These are phyloP conservation scores for Boletus semigastroideus DNA, from an alignment of 1,284 basidiomycete species.

Conservation along the genomic window DNA sequence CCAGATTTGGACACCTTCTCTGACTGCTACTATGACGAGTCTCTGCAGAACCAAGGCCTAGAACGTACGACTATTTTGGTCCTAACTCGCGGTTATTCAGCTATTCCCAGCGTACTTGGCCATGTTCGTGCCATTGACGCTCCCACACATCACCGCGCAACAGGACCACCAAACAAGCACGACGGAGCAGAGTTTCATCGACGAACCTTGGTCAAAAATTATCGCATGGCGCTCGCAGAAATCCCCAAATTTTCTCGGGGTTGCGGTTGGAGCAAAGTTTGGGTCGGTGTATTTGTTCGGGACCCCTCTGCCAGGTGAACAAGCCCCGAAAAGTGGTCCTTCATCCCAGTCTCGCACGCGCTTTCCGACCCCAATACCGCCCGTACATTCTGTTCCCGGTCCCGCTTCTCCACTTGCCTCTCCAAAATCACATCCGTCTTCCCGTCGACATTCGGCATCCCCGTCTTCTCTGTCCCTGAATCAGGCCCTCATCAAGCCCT, in stretches of 20 bases:
- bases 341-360: slow-evolving; percentile 16
- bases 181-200: slow-evolving; percentile 27
- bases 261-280: slow-evolving; percentile 36
- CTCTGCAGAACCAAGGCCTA: slow-evolving; percentile 14
- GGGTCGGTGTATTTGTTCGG: slow-evolving; percentile 40
- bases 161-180: slow-evolving; percentile 8
- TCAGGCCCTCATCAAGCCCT: slow-evolving; percentile 25
- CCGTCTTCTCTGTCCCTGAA: slow-evolving; percentile 37
- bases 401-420: slow-evolving; percentile 40
- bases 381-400: slow-evolving; percentile 21
- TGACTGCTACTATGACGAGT: background rate
- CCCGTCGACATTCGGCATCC: slow-evolving; percentile 30
- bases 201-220: slow-evolving; percentile 21
- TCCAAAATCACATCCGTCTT: slow-evolving; percentile 25
- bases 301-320: slow-evolving; percentile 21
- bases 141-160: slow-evolving; percentile 13
- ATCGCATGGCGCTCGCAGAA: slow-evolving; percentile 21
- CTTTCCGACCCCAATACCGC: slow-evolving; percentile 9
- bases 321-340: slow-evolving; percentile 2
- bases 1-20: slow-evolving; percentile 9
- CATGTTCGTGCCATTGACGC: slow-evolving; percentile 33
- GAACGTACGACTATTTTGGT: too few species aligned
- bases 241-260: slow-evolving; percentile 12
- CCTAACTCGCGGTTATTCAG: too few species aligned
- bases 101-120: background rate